Evolutionary conservation across 306 rosid species (phyloP).

Genomic region (Malus sylvestris): DNA sequence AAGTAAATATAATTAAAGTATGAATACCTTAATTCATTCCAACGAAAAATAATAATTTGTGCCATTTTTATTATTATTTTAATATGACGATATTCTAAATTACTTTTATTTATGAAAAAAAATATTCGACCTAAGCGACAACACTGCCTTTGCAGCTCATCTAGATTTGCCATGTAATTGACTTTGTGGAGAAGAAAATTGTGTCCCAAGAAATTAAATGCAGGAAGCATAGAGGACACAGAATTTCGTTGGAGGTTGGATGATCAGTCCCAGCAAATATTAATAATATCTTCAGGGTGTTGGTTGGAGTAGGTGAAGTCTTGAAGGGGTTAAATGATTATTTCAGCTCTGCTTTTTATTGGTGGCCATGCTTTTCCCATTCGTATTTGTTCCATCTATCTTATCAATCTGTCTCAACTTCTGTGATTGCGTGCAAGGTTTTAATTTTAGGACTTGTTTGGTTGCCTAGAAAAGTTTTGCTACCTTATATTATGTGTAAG

Average conservation of each 20-base stretch:
- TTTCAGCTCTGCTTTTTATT: constrained; percentile 5
- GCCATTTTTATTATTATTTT: too few species aligned
- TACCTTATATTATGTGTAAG: not conserved
- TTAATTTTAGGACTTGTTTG: not conserved
- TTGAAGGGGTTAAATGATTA: not conserved
- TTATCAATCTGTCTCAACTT: not conserved
- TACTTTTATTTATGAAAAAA: too few species aligned
- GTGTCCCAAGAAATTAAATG: not conserved
- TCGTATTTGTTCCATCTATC: not conserved
- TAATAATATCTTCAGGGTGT: not conserved
- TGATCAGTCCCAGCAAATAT: not conserved
- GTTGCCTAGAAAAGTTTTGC: not conserved
- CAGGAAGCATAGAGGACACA: not conserved
- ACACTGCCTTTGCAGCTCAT: not conserved
- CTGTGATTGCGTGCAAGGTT: constrained; percentile 6
- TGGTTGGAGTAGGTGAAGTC: constrained; percentile 26
- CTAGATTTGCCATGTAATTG: not conserved
- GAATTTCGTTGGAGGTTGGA: constrained; percentile 15
- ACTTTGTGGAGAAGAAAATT: not conserved
- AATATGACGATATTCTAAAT: accelerated
- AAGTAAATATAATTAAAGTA: too few species aligned
- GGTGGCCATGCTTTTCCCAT: constrained; percentile 16
- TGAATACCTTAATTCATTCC: too few species aligned
- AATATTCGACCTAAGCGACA: too few species aligned
- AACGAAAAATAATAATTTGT: too few species aligned